Conservation (phyloP, 176 grass and related monocot species). For the Pontederia crassipes region DNA sequence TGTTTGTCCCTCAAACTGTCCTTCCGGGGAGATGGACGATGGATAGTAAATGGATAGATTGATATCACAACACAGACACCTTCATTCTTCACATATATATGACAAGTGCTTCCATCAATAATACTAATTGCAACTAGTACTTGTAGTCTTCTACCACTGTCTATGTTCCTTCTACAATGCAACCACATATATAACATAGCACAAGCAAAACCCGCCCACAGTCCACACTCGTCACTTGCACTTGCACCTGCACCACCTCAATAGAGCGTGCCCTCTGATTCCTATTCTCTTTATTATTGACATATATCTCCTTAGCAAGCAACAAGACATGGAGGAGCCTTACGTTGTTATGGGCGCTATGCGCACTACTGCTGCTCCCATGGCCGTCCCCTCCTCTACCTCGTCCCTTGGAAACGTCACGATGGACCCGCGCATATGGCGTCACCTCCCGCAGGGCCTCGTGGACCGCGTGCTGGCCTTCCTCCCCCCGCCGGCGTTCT, state of each 20-base stretch:
- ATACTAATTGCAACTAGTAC: not conserved
- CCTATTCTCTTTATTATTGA: not conserved
- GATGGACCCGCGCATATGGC: conserved; percentile 77
- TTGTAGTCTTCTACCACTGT: not conserved
- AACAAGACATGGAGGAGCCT: not conserved
- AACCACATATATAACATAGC: no score
- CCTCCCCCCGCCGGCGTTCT: conserved; percentile 62
- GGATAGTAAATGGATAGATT: conserved; percentile 8
- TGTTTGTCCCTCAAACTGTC: conserved; percentile 20
- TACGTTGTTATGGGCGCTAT: not conserved
- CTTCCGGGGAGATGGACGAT: conserved; percentile 17
- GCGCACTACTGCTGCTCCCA: not conserved
- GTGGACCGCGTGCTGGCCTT: conserved; percentile 78
- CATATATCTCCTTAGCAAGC: not conserved
- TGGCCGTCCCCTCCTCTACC: not conserved
- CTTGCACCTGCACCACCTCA: not conserved
- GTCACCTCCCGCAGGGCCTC: conserved; percentile 56
- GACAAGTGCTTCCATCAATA: no score
- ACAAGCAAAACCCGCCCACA: no score
- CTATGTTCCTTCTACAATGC: no score
- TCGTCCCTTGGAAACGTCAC: not conserved
- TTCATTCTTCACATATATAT: not conserved
- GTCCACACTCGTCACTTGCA: no score
- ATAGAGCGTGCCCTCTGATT: no score
- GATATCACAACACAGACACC: conserved; percentile 11